A percentile compares a stretch with the other conserved stretches of the same genome.
Evolutionary conservation across 192 early-diverging fungal species (phyloP).

Genomic region (Gryganskiella cystojenkinii): DNA sequence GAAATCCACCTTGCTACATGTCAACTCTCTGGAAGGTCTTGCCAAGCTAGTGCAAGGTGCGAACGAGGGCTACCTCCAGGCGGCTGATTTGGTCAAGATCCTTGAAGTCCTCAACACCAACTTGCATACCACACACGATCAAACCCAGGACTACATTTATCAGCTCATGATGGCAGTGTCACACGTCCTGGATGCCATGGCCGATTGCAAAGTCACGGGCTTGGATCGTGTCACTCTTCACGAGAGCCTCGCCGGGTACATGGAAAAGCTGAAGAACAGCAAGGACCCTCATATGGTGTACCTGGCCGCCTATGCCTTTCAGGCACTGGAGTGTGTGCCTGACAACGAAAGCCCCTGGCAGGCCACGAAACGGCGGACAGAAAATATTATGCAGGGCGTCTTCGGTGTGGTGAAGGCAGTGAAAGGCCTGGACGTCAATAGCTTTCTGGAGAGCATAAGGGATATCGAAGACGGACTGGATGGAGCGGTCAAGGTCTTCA

Average conservation of each 20-base stretch:
- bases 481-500: slow-evolving; percentile 12
- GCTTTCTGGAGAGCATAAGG: slow-evolving; percentile 10
- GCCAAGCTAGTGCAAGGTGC: slow-evolving; percentile 13
- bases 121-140: not conserved
- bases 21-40: slow-evolving; percentile 13
- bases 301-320: slow-evolving; percentile 17
- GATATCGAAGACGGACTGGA: slow-evolving; percentile 16
- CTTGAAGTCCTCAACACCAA: slow-evolving; percentile 5
- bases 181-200: slow-evolving; percentile 5
- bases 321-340: slow-evolving; percentile 18
- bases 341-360: slow-evolving; percentile 19
- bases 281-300: slow-evolving; percentile 11
- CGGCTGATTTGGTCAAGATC: slow-evolving; percentile 20
- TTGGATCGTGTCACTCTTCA: slow-evolving; percentile 16
- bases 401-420: slow-evolving; percentile 12
- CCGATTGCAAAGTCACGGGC: slow-evolving; percentile 8
- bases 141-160: slow-evolving; percentile 10
- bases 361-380: slow-evolving; percentile 14
- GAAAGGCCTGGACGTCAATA: slow-evolving; percentile 11
- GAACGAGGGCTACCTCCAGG: slow-evolving; percentile 6
- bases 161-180: slow-evolving; percentile 7
- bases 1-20: slow-evolving; percentile 14
- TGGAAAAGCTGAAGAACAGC: slow-evolving; percentile 9
- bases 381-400: slow-evolving; percentile 9
- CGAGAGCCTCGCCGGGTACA: slow-evolving; percentile 10